Percentiles rank a stretch among this genome's conserved stretches.
These are phyloP conservation scores for Colletotrichum chrysophilum DNA, from an alignment of 2,329 filamentous ascomycete species.

Conservation along the genomic window DNA sequence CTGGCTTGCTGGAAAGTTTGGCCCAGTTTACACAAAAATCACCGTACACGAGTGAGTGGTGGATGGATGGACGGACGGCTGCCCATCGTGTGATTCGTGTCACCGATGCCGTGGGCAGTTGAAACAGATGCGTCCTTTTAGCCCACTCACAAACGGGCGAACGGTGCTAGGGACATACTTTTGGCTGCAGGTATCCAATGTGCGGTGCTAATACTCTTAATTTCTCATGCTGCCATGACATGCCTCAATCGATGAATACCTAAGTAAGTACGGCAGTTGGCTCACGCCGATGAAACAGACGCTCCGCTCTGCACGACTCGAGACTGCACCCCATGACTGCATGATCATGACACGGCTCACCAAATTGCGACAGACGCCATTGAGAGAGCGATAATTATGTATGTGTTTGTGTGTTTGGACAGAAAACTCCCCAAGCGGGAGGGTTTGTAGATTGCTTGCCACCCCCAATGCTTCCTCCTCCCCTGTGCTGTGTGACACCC, in stretches of 20 bases:
- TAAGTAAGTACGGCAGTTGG: neutral
- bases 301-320: neutral
- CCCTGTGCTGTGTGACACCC: neutral
- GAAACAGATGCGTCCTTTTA: neutral
- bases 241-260: neutral
- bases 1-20: neutral
- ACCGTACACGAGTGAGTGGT: neutral
- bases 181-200: too few species aligned
- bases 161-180: too few species aligned
- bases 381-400: neutral
- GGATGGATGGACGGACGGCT: neutral
- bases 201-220: neutral
- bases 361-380: neutral
- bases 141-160: neutral
- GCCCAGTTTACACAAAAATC: neutral
- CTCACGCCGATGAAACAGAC: neutral
- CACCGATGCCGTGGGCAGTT: neutral
- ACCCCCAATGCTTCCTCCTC: conserved; percentile 1
- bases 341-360: neutral
- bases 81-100: neutral
- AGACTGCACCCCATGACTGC: neutral
- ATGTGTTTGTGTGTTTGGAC: neutral
- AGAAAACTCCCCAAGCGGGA: neutral
- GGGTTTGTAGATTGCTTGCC: conserved; percentile 15
- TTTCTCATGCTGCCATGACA: neutral